Evolutionary conservation across 1,139 yeast species (phyloP), one percentile per base, ranked within the genome.

Genomic region (Debaryomyces sp.): DNA sequence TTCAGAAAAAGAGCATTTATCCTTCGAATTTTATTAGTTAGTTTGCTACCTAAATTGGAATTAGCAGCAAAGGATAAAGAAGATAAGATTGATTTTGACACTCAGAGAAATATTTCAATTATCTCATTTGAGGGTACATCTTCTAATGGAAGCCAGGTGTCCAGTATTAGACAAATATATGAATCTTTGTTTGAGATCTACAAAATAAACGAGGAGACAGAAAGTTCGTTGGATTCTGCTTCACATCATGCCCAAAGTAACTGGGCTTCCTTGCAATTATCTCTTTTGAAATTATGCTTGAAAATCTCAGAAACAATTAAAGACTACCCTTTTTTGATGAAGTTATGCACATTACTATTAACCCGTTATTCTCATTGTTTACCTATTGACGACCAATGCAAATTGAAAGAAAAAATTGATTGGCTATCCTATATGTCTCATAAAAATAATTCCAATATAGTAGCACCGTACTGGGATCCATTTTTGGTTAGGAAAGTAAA

Each of bases 1-100:
- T 54, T 63, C 8, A 73, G 97, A 54, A 91, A 91, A 56, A 76
- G 85, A 52, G 84, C 90, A 0, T 84, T 92, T 54, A 77, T 88
- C 29, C 64, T 90, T 9, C 75, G 94, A 37, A 80, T 84, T 8
- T 66, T 89, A 32, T 63, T 89, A 26, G 74, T 77, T 6, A 73
- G 80, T 6, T 60, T 87, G 37, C 64, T 79, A 10, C 84, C 84
- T 1, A 76, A 72, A 47, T 58, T 75, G 47, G 64, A 62, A 45
- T 42, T 52, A 4, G 50, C 47, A 30, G 26, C 10, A 6, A 43
- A 43, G 22, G 12, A 29, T n/a, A 35, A 45, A 6, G 40, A 43
- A 6, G 32, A 43, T 4, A 54, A 52, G 3, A 37, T 33, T 13
- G 54, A 46, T 38, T 46, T 45, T 15, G 50, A 45, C 15, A 22